Evolutionary conservation across 345 rosid genomes (phyloP).

Genomic region (Rhodamnia rubescens): DNA sequence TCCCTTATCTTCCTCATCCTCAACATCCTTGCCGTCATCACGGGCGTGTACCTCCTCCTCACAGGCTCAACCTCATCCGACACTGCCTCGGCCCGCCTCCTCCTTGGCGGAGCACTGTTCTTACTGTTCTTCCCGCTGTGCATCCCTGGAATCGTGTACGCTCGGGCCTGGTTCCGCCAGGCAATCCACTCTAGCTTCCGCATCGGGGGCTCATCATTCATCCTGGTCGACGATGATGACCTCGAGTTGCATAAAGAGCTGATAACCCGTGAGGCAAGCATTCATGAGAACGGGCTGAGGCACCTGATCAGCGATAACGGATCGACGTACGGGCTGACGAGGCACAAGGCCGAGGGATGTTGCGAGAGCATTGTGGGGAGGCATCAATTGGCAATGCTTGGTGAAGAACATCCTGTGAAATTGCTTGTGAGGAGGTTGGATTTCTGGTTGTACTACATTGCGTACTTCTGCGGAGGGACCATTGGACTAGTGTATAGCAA

Average conservation of each 20-base stretch:
- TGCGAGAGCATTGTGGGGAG: conserved; percentile 37
- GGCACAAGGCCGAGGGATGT: conserved; percentile 23
- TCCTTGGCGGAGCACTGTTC: conserved; percentile 63
- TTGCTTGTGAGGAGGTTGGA: conserved; percentile 60
- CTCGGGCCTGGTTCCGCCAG: conserved; percentile 62
- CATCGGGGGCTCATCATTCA: conserved; percentile 47
- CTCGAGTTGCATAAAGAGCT: conserved; percentile 83
- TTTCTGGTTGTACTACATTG: conserved; percentile 79
- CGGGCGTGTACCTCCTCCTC: conserved; percentile 72
- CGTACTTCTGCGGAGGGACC: conserved; percentile 90
- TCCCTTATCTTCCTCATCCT: conserved; percentile 59
- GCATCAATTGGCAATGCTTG: conserved; percentile 54
- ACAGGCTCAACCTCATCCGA: conserved; percentile 30
- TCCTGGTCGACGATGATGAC: conserved; percentile 73
- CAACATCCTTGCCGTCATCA: conserved; percentile 58
- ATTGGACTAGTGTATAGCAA: conserved; percentile 96
- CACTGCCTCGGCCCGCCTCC: conserved; percentile 28
- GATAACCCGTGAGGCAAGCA: conserved; percentile 29
- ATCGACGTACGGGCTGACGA: not conserved
- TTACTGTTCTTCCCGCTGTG: conserved; percentile 64
- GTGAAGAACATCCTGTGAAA: conserved; percentile 54
- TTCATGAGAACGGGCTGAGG: conserved; percentile 13
- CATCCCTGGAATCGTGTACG: conserved; percentile 70
- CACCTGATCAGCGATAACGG: conserved; percentile 14
- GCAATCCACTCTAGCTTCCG: conserved; percentile 52